These are phyloP conservation scores for Pseudocercospora crystallina DNA, from an alignment of 2,329 filamentous ascomycete species.

Conservation along the genomic window DNA sequence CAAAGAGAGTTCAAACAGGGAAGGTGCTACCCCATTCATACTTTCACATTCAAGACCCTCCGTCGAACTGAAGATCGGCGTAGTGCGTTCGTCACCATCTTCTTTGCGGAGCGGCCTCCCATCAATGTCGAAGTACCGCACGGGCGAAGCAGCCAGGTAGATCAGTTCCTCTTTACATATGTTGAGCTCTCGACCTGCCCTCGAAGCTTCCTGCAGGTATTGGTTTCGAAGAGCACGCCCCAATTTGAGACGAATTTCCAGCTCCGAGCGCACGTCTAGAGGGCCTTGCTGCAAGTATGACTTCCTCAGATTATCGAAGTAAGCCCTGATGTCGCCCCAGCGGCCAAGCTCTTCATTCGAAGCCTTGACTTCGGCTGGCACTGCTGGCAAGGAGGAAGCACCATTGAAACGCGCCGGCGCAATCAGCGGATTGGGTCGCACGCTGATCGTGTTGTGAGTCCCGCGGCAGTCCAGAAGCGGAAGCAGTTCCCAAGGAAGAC, in stretches of 20 bases:
- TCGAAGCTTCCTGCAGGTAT: slow-evolving; percentile 18
- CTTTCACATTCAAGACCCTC: no score
- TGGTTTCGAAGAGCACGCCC: slow-evolving; percentile 24
- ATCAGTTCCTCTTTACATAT: slow-evolving; percentile 29
- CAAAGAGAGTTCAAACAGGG: slow-evolving; percentile 38
- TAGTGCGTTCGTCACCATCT: slow-evolving; percentile 1
- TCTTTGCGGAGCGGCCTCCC: slow-evolving; percentile 23
- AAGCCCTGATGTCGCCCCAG: slow-evolving; percentile 16
- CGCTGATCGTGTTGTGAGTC: slow-evolving; percentile 53
- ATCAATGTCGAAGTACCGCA: slow-evolving; percentile 33
- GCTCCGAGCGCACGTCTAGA: slow-evolving; percentile 20
- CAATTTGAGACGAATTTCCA: slow-evolving; percentile 23
- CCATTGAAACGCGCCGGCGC: slow-evolving; percentile 21
- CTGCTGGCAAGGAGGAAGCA: slow-evolving; percentile 8
- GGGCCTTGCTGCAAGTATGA: slow-evolving; percentile 9
- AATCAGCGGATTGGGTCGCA: slow-evolving; percentile 64
- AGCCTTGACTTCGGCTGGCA: not conserved
- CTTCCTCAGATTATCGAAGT: slow-evolving; percentile 13
- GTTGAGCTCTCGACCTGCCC: slow-evolving; percentile 11
- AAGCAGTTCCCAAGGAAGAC: slow-evolving; percentile 64
- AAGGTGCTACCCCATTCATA: slow-evolving; percentile 25
- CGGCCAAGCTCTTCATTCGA: slow-evolving; percentile 14
- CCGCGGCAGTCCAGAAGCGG: slow-evolving; percentile 49
- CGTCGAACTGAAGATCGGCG: not conserved
- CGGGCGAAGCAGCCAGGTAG: slow-evolving; percentile 30